Conservation (phyloP, 2,329 filamentous ascomycete genomes). For the Sarocladium strictum region DNA sequence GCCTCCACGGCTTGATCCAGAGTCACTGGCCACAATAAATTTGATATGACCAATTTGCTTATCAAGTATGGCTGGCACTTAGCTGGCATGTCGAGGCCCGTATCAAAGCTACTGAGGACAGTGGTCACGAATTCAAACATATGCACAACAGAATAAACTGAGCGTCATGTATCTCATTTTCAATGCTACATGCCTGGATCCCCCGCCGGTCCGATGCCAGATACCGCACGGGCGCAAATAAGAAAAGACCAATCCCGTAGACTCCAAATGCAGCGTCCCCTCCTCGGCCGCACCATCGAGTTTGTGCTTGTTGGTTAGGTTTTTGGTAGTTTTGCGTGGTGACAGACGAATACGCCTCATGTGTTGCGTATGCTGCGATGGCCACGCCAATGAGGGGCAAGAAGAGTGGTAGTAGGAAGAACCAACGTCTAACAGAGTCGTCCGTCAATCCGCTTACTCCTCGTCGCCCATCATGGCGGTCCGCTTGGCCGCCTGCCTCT, state of each 20-base stretch:
- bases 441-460: conserved; percentile 22
- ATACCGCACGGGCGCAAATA: conserved; percentile 33
- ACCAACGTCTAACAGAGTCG: conserved; percentile 4
- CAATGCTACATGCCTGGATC: conserved; percentile 53
- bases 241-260: conserved; percentile 51
- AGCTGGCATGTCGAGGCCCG: neutral
- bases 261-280: conserved; percentile 55
- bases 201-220: conserved; percentile 44
- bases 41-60: too few species aligned
- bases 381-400: neutral
- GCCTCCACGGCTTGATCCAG: too few species aligned
- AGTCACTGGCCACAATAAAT: too few species aligned
- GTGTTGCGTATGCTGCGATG: neutral
- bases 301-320: conserved; percentile 21
- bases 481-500: conserved; percentile 88
- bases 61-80: too few species aligned
- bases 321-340: neutral
- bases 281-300: conserved; percentile 33
- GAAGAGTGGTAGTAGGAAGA: neutral
- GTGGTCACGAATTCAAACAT: neutral
- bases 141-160: conserved; percentile 8
- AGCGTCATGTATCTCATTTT: conserved; percentile 48
- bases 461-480: conserved; percentile 73
- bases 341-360: neutral
- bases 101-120: neutral